These are phyloP conservation scores for Zygotorulaspora chibaensis DNA, from an alignment of 805 yeast species.

Conservation along the genomic window DNA sequence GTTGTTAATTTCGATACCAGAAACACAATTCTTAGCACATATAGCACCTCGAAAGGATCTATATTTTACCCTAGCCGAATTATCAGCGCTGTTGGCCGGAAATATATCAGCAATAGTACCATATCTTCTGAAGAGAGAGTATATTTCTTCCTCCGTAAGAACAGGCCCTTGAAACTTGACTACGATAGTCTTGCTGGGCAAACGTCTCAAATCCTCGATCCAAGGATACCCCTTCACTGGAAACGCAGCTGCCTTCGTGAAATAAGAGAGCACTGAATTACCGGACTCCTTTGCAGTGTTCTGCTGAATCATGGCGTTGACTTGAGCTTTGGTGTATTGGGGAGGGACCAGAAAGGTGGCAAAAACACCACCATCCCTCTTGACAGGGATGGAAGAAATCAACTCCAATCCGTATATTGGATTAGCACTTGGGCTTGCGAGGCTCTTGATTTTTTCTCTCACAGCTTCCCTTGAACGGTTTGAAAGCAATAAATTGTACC, in stretches of 20 bases:
- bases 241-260: slow-evolving; percentile 52
- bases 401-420: slow-evolving; percentile 45
- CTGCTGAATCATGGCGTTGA: slow-evolving; percentile 47
- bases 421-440: slow-evolving; percentile 38
- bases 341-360: slow-evolving; percentile 67
- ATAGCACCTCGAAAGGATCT: slow-evolving; percentile 62
- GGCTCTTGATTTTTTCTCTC: slow-evolving; percentile 36
- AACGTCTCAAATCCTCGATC: slow-evolving; percentile 87
- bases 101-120: slow-evolving; percentile 75
- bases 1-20: slow-evolving; percentile 64
- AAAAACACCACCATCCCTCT: slow-evolving; percentile 91
- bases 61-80: slow-evolving; percentile 54
- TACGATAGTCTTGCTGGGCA: slow-evolving; percentile 59
- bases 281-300: slow-evolving; percentile 42
- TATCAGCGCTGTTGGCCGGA: slow-evolving; percentile 48
- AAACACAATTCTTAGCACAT: slow-evolving; percentile 84
- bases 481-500: slow-evolving; percentile 38
- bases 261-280: slow-evolving; percentile 37
- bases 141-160: slow-evolving; percentile 73
- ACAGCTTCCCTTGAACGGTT: slow-evolving; percentile 39
- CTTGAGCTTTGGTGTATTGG: slow-evolving; percentile 44
- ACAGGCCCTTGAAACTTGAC: slow-evolving; percentile 74
- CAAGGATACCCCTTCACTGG: slow-evolving; percentile 91
- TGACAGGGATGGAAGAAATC: slow-evolving; percentile 61
- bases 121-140: slow-evolving; percentile 77